Evolutionary conservation across 163 green algal species (phyloP).

Genomic region (Scenedesmus sp.): DNA sequence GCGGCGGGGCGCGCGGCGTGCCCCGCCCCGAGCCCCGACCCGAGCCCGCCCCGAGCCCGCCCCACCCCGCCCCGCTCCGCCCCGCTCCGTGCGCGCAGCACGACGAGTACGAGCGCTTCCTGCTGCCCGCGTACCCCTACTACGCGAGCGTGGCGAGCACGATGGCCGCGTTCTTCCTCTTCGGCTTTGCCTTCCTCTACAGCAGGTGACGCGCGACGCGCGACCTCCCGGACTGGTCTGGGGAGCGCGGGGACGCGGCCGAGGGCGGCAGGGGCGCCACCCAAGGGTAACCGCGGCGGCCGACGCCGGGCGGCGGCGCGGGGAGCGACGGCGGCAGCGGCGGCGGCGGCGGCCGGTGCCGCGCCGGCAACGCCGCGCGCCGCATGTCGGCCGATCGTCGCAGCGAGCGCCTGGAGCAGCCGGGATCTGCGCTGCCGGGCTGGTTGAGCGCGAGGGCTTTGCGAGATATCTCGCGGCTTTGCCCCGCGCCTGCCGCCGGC

Average conservation of each 20-base stretch:
- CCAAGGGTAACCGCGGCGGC: background rate
- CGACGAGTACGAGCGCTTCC: conserved; percentile 96
- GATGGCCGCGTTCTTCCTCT: conserved; percentile 81
- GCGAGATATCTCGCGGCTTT: no score
- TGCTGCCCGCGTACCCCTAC: conserved; percentile 91
- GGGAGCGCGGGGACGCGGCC: background rate
- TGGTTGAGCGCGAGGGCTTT: no score
- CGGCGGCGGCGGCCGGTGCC: background rate
- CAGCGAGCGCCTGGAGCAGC: no score
- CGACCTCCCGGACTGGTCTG: background rate
- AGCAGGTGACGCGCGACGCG: conserved; percentile 50
- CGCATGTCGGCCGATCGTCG: background rate
- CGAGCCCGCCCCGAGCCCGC: no score
- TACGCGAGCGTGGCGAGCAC: conserved; percentile 82
- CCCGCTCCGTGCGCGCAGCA: no score
- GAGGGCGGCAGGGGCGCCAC: background rate
- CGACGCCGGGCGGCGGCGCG: background rate
- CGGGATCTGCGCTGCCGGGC: no score
- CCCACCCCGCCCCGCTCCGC: no score
- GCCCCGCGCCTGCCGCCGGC: no score
- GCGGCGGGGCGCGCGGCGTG: no score
- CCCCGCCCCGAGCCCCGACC: no score
- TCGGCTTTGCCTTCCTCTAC: conserved; percentile 81
- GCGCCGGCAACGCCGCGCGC: background rate
- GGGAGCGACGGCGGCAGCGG: background rate